Evolutionary conservation across 768 basidiomycete species (phyloP).

Genomic region (Lentinula edodes): DNA sequence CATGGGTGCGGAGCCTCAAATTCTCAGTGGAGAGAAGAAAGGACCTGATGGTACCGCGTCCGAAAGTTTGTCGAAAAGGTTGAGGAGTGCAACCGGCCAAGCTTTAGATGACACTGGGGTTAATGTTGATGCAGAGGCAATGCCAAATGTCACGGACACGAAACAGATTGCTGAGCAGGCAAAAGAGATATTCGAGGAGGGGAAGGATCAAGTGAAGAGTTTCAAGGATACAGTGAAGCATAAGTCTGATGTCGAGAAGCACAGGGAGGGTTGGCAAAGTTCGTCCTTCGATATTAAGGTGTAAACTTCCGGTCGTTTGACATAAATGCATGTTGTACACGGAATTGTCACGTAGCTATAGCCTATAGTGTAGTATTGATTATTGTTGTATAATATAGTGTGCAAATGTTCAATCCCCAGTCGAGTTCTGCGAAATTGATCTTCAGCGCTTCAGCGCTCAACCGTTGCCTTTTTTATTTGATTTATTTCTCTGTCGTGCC

Average conservation of each 20-base stretch:
- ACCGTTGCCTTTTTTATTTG: too few species aligned
- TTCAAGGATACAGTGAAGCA: slow-evolving; percentile 39
- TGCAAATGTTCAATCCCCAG: too few species aligned
- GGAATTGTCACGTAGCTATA: too few species aligned
- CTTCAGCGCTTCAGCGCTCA: too few species aligned
- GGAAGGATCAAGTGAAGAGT: slow-evolving; percentile 27
- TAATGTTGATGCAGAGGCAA: slow-evolving; percentile 7
- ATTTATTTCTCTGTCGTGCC: too few species aligned
- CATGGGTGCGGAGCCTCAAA: slow-evolving; percentile 71
- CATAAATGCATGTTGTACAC: neutral
- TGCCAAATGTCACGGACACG: slow-evolving; percentile 18
- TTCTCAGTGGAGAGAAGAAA: slow-evolving; percentile 59
- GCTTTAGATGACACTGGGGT: slow-evolving; percentile 21
- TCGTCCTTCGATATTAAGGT: slow-evolving; percentile 26
- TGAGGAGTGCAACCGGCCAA: slow-evolving; percentile 18
- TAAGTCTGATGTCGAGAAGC: slow-evolving; percentile 34
- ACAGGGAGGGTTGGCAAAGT: slow-evolving; percentile 42
- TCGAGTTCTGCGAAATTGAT: too few species aligned
- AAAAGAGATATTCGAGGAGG: slow-evolving; percentile 26
- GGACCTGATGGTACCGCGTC: slow-evolving; percentile 58
- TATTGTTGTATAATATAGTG: too few species aligned
- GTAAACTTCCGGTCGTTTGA: neutral
- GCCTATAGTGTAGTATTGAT: too few species aligned
- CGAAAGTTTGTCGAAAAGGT: slow-evolving; percentile 31
- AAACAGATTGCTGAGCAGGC: slow-evolving; percentile 19